These are phyloP conservation scores for Solanum rostratum DNA, from an alignment of 257 asterid species.

Conservation along the genomic window DNA sequence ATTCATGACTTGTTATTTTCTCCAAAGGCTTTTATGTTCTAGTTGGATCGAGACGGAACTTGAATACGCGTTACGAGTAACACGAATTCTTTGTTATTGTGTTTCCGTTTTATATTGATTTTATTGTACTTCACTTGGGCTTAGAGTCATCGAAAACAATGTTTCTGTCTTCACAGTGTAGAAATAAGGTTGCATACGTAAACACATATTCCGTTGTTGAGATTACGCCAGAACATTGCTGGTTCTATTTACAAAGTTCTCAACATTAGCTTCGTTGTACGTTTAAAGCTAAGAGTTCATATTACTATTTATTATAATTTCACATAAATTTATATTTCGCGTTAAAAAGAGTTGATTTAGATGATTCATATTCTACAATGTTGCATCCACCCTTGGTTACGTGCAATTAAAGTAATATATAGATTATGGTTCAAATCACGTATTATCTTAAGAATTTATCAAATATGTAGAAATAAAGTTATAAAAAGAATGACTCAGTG, in stretches of 20 bases:
- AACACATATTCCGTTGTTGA: background rate
- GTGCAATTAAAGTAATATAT: background rate
- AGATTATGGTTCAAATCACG: background rate
- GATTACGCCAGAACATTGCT: background rate
- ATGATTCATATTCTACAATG: background rate
- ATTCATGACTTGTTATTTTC: background rate
- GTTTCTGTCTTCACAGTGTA: background rate
- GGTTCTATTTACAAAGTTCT: background rate
- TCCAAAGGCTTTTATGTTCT: background rate
- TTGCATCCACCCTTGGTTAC: background rate
- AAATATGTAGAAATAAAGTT: background rate
- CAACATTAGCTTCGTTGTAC: rapidly evolving
- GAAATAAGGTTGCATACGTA: background rate
- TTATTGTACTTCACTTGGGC: background rate
- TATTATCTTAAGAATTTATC: background rate
- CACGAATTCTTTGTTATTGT: background rate
- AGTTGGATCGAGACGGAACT: background rate
- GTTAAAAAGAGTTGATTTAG: background rate
- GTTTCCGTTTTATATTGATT: background rate
- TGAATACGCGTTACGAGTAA: background rate
- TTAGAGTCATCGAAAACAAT: background rate
- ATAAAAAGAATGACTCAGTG: too few relatives aligned
- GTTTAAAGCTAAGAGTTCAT: background rate
- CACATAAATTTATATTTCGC: too few relatives aligned
- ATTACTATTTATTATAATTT: background rate